Evolutionary conservation across 495 filamentous ascomycete species (phyloP).

Genomic region (Hypoxylon fragiforme): DNA sequence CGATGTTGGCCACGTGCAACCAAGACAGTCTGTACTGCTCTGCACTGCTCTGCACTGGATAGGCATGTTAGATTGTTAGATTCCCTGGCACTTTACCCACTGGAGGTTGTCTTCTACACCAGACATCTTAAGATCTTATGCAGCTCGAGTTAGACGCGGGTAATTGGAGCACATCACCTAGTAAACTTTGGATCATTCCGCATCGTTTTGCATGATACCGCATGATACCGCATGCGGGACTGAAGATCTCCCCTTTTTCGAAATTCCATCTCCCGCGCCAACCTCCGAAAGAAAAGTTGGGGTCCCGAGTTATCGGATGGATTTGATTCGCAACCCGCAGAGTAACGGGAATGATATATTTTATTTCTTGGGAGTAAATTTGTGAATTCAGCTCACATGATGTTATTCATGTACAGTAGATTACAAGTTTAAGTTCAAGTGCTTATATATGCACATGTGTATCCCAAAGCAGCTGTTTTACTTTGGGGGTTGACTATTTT

Average conservation of each 20-base stretch:
- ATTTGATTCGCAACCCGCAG: constrained; percentile 2
- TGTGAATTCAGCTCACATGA: no score
- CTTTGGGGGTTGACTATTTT: no score
- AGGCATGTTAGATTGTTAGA: no score
- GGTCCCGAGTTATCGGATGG: constrained; percentile 8
- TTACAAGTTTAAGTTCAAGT: no score
- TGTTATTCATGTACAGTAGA: no score
- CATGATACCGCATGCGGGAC: constrained; percentile 23
- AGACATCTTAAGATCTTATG: background rate
- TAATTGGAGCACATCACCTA: background rate
- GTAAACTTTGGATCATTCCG: constrained; percentile 17
- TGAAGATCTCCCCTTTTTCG: constrained; percentile 6
- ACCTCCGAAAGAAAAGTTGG: constrained; percentile 8
- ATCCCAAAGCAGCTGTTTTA: no score
- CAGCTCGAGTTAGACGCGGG: constrained; percentile 3
- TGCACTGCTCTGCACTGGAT: no score
- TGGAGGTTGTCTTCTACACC: background rate
- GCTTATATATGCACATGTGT: no score
- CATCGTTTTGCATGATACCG: background rate
- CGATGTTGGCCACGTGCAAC: constrained; percentile 36
- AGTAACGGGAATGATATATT: background rate
- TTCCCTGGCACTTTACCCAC: constrained; percentile 18
- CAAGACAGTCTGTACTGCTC: constrained; percentile 2
- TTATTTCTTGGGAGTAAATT: no score
- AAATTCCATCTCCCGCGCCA: constrained; percentile 24